Conservation (phyloP, 345 rosid genomes). For the Eucalyptus cladocalyx region DNA sequence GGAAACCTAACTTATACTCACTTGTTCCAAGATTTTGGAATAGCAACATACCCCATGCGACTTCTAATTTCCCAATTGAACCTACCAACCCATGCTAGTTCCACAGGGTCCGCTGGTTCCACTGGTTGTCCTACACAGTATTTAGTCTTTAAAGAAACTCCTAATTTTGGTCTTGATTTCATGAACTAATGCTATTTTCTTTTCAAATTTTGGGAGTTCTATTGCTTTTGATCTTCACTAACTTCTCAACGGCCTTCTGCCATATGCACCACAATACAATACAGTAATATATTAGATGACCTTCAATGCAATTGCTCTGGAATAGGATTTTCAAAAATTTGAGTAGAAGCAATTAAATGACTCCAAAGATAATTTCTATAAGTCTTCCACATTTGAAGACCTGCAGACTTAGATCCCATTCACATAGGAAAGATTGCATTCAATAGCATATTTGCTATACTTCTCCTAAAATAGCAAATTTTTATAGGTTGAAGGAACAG, state of each 20-base stretch:
- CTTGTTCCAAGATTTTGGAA: too few relatives aligned
- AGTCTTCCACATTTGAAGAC: not conserved
- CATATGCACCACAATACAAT: not conserved
- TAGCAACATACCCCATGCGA: not conserved
- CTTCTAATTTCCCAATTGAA: not conserved
- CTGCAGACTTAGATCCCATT: not conserved
- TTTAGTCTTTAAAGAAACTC: not conserved
- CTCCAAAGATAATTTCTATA: not conserved
- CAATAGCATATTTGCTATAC: not conserved
- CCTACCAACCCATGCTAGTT: not conserved
- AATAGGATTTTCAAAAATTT: not conserved
- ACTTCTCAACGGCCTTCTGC: not conserved
- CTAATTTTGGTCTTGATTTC: not conserved
- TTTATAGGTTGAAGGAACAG: not conserved
- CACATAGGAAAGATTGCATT: not conserved
- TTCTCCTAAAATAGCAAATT: not conserved
- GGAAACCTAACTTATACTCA: not conserved
- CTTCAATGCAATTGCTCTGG: not conserved
- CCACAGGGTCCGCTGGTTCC: not conserved
- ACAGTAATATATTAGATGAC: not conserved
- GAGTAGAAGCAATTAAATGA: not conserved
- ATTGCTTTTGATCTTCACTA: not conserved
- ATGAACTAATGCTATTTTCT: not conserved
- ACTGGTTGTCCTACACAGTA: not conserved
- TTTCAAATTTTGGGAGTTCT: not conserved